phyloP scores from a whole-genome alignment of 2,329 filamentous ascomycete genomes.

The Claviceps paspali region DNA sequence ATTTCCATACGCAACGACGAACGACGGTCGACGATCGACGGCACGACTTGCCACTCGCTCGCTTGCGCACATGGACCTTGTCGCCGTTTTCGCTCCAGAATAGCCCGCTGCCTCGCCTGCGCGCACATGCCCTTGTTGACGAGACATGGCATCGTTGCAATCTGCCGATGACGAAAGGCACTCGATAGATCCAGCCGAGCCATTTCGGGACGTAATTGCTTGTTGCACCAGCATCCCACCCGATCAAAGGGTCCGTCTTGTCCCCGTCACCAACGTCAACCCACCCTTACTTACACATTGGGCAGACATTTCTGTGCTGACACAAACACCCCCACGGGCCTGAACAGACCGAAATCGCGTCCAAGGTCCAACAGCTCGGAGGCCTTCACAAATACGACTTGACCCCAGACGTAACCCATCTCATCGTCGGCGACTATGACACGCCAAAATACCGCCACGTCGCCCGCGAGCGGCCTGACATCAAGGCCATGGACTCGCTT shows the following conservation, averaged over 20 bases:
- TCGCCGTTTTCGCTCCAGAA: not conserved
- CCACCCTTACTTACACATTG: no score
- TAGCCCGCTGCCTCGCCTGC: no score
- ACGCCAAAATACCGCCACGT: conserved; percentile 95
- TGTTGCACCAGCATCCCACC: conserved; percentile 78
- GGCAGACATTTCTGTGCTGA: conserved; percentile 6
- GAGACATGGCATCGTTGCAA: conserved; percentile 15
- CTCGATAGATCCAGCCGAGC: conserved; percentile 40
- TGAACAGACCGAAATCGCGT: conserved; percentile 39
- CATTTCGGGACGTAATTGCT: conserved; percentile 57
- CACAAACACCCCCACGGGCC: not conserved
- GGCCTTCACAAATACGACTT: conserved; percentile 79
- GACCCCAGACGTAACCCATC: conserved; percentile 89
- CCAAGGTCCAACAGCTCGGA: conserved; percentile 64
- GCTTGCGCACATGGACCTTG: not conserved
- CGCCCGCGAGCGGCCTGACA: conserved; percentile 72
- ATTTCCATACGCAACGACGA: no score
- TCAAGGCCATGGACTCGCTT: conserved; percentile 64
- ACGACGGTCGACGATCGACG: no score
- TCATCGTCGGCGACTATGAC: conserved; percentile 77
- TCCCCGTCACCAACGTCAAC: not conserved
- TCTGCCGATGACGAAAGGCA: conserved; percentile 13
- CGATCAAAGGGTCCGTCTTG: conserved; percentile 53
- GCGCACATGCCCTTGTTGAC: conserved; percentile 1
- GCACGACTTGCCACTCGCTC: no score